These are phyloP conservation scores for Phytophthora hibernalis DNA, from an alignment of 352 stramenopile species.

Conservation along the genomic window DNA sequence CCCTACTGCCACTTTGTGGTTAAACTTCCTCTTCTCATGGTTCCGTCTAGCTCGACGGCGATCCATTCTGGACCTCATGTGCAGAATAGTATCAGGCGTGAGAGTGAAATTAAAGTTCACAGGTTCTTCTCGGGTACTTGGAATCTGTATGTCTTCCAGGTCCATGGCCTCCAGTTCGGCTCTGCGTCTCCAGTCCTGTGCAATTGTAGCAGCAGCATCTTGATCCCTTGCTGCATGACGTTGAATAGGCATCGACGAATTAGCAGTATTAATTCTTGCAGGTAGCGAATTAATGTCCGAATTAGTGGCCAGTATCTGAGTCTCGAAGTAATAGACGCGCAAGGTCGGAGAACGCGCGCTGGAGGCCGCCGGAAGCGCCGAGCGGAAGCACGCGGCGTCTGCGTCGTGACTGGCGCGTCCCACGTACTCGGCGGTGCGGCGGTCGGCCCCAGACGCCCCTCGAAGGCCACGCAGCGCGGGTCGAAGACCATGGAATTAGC, in stretches of 20 bases:
- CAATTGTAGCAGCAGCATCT: slow-evolving; percentile 9
- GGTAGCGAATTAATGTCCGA: slow-evolving; percentile 25
- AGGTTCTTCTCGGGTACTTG: slow-evolving; percentile 1
- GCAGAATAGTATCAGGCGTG: slow-evolving; percentile 46
- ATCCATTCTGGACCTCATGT: slow-evolving; percentile 52
- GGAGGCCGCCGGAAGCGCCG: slow-evolving; percentile 30
- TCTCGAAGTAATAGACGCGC: slow-evolving; percentile 67
- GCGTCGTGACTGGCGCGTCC: slow-evolving; percentile 54
- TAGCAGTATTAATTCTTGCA: slow-evolving; percentile 21
- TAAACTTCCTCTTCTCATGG: slow-evolving; percentile 44
- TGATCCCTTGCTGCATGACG: slow-evolving; percentile 14
- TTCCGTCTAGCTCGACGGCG: slow-evolving; percentile 40
- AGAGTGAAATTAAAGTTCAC: slow-evolving; percentile 57
- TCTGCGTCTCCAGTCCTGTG: slow-evolving; percentile 18
- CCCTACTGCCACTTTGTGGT: slow-evolving; percentile 55
- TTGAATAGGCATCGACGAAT: slow-evolving; percentile 4
- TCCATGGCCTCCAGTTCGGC: slow-evolving; percentile 34
- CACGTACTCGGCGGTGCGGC: slow-evolving; percentile 64
- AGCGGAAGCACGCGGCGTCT: slow-evolving; percentile 64
- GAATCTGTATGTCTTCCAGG: slow-evolving; percentile 29
- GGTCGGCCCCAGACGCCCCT: slow-evolving; percentile 66
- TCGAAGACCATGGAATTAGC: slow-evolving; percentile 38
- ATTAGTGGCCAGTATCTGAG: slow-evolving; percentile 51
- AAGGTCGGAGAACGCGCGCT: slow-evolving; percentile 9
- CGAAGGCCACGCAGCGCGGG: slow-evolving; percentile 45